Evolutionary conservation across 305 asterid species (phyloP).

Genomic region (Fraxinus baroniana): DNA sequence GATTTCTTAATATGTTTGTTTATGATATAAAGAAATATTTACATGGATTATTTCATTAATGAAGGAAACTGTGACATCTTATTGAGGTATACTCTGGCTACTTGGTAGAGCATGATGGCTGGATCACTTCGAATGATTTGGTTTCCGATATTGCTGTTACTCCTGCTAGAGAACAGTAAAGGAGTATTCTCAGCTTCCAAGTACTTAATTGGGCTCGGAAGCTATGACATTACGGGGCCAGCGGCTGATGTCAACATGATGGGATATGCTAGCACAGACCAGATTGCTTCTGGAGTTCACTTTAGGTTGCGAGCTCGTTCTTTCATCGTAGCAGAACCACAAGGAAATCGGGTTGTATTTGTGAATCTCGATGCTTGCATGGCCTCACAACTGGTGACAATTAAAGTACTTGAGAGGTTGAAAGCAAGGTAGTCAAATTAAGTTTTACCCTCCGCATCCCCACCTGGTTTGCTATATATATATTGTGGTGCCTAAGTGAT

Average conservation of each 20-base stretch:
- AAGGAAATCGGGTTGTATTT: constrained; percentile 65
- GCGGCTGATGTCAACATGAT: constrained; percentile 99
- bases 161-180: constrained; percentile 42
- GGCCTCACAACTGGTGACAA: constrained; percentile 89
- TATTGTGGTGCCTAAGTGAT: constrained; percentile 8
- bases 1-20: neutral
- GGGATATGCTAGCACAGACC: constrained; percentile 89
- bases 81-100: constrained; percentile 20
- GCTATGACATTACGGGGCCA: constrained; percentile 97
- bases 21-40: neutral
- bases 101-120: constrained; percentile 33
- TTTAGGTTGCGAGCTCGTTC: constrained; percentile 91
- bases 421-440: constrained; percentile 63
- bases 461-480: neutral
- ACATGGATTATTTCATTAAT: constrained; percentile 11
- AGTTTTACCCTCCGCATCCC: neutral
- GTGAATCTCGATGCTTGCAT: constrained; percentile 98
- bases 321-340: constrained; percentile 78
- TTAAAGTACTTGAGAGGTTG: constrained; percentile 86
- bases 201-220: constrained; percentile 83
- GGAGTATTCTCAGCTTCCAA: constrained; percentile 52
- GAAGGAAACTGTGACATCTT: constrained; percentile 29
- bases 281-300: constrained; percentile 85
- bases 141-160: constrained; percentile 41
- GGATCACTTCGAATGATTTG: constrained; percentile 41